Evolutionary conservation across 345 rosid genomes (phyloP).

Genomic region (Citrus trifoliata): DNA sequence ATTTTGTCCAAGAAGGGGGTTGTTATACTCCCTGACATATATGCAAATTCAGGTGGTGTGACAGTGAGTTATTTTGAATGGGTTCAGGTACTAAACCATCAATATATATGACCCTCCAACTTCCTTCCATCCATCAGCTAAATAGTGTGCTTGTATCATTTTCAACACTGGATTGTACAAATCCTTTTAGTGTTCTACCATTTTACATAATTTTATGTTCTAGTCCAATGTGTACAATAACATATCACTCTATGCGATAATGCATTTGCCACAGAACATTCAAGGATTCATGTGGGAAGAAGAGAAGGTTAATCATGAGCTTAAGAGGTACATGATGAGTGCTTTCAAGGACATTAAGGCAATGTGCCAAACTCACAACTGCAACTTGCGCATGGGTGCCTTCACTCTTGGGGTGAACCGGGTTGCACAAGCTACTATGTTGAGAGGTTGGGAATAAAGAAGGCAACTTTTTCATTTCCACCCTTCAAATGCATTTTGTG

Average conservation of each 20-base stretch:
- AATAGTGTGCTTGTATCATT: neutral
- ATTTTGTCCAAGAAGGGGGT: slow-evolving; percentile 51
- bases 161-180: neutral
- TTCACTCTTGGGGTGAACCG: slow-evolving; percentile 42
- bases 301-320: slow-evolving; percentile 34
- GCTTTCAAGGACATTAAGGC: slow-evolving; percentile 36
- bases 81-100: slow-evolving; percentile 39
- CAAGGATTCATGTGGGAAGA: slow-evolving; percentile 58
- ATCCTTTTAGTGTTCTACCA: neutral
- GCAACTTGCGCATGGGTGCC: slow-evolving; percentile 51
- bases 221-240: neutral
- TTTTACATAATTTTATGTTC: neutral
- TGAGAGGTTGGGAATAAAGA: slow-evolving; percentile 49
- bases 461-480: neutral
- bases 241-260: slow-evolving; percentile 6
- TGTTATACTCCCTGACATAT: slow-evolving; percentile 44
- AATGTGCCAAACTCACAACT: slow-evolving; percentile 40
- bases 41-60: slow-evolving; percentile 52
- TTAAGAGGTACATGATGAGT: slow-evolving; percentile 37
- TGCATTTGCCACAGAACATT: slow-evolving; percentile 40
- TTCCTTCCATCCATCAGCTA: neutral
- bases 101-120: neutral
- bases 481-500: neutral
- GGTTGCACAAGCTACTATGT: slow-evolving; percentile 40
- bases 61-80: slow-evolving; percentile 54